These are phyloP conservation scores for Cyclaneusma minus DNA, from an alignment of 2,329 filamentous ascomycete genomes.

Conservation along the genomic window DNA sequence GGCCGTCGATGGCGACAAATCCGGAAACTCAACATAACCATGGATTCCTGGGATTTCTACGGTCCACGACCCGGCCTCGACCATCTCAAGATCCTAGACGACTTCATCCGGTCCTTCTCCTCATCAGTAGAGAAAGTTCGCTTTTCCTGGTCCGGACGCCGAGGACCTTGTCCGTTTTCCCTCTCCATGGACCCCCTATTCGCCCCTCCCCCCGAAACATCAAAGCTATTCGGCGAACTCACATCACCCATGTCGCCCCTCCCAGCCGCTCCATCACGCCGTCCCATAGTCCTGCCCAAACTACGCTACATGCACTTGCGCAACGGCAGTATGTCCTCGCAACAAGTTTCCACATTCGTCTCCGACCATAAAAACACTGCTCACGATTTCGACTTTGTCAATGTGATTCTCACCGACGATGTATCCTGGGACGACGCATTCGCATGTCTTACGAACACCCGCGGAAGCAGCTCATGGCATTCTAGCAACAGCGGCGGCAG, in stretches of 20 bases:
- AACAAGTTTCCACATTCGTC: constrained; percentile 57
- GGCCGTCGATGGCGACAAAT: constrained; percentile 65
- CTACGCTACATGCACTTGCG: constrained; percentile 55
- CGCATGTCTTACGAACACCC: constrained; percentile 43
- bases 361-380: constrained; percentile 50
- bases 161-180: constrained; percentile 59
- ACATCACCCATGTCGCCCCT: constrained; percentile 49
- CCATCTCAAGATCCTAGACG: constrained; percentile 65
- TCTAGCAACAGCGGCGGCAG: constrained; percentile 5
- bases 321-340: constrained; percentile 56
- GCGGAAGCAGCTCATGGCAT: constrained; percentile 21
- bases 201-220: constrained; percentile 32
- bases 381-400: constrained; percentile 66
- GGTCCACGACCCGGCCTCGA: constrained; percentile 44
- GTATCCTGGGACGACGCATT: constrained; percentile 74
- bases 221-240: constrained; percentile 48
- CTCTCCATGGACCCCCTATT: constrained; percentile 60
- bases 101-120: constrained; percentile 61
- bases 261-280: constrained; percentile 33
- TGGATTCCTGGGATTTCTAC: constrained; percentile 54
- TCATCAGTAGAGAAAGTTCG: constrained; percentile 50
- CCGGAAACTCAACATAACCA: constrained; percentile 53
- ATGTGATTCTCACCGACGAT: constrained; percentile 48
- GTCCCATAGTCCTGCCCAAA: constrained; percentile 48
- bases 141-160: constrained; percentile 62